Evolutionary conservation across 2,329 filamentous ascomycete genomes (phyloP).

Genomic region (Neofusicoccum cordaticola): DNA sequence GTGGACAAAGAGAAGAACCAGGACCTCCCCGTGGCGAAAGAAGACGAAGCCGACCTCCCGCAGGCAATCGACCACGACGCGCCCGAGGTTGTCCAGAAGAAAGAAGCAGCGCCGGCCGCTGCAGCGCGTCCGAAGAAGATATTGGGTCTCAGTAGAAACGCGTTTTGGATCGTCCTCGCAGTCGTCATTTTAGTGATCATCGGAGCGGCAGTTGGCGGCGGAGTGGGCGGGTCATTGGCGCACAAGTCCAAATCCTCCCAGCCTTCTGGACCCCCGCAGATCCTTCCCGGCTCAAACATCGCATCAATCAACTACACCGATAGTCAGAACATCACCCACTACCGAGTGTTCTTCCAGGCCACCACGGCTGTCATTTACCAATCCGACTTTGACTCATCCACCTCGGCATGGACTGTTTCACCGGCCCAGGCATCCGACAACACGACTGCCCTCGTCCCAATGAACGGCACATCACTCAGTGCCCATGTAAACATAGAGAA

Average conservation of each 20-base stretch:
- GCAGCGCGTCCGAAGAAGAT: neutral
- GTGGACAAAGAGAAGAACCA: neutral
- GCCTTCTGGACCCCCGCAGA: neutral
- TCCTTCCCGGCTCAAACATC: neutral
- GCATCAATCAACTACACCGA: slow-evolving; percentile 2
- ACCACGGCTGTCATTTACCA: neutral
- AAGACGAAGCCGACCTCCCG: neutral
- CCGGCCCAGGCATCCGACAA: neutral
- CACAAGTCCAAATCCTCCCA: neutral
- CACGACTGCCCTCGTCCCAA: neutral
- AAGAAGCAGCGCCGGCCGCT: neutral
- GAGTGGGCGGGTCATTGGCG: neutral
- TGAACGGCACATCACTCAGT: neutral
- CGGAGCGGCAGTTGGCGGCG: neutral
- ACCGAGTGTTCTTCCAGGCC: neutral
- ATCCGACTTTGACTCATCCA: neutral
- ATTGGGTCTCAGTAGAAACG: neutral
- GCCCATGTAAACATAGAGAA: neutral
- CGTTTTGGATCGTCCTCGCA: neutral
- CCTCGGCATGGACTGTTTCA: neutral
- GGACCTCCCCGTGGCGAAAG: neutral
- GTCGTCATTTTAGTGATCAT: neutral
- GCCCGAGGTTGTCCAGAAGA: neutral
- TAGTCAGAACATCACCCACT: neutral
- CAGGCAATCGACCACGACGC: neutral